Conservation (phyloP, 768 basidiomycete genomes). For the Termitomyces heimii region DNA sequence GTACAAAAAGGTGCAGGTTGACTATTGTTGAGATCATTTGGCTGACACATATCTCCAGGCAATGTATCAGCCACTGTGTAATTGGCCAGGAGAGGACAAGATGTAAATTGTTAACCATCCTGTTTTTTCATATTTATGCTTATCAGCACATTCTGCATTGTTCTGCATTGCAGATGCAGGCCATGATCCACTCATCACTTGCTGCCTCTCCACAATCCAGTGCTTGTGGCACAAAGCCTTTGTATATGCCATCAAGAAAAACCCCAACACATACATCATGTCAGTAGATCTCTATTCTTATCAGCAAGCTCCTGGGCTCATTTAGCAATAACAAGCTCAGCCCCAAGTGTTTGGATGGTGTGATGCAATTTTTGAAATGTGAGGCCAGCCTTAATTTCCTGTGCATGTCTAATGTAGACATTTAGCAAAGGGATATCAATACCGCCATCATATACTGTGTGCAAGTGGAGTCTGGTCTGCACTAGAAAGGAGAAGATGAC, state of each 20-base stretch:
- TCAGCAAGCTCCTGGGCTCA: constrained; percentile 93
- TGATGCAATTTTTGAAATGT: constrained; percentile 90
- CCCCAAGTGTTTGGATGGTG: constrained; percentile 97
- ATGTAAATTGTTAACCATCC: no score
- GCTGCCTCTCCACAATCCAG: constrained; percentile 72
- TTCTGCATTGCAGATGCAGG: constrained; percentile 95
- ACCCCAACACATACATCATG: constrained; percentile 94
- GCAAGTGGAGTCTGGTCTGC: neutral
- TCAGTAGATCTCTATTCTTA: constrained; percentile 56
- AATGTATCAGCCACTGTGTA: constrained; percentile 70
- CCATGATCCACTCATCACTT: constrained; percentile 85
- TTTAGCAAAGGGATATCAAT: constrained; percentile 88
- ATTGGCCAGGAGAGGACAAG: no score
- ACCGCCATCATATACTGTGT: constrained; percentile 91
- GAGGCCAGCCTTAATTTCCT: constrained; percentile 21
- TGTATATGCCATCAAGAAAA: constrained; percentile 93
- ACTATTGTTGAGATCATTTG: neutral
- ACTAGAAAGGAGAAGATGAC: no score
- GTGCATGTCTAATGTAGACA: neutral
- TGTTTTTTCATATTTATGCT: constrained; percentile 8
- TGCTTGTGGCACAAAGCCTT: constrained; percentile 54
- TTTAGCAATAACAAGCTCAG: constrained; percentile 99
- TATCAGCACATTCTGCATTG: no score
- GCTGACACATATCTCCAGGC: constrained; percentile 46
- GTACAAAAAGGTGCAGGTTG: constrained; percentile 76